Base-by-base conservation (phyloP, 768 basidiomycete species). In the Tylopilus vinaceipallidus region DNA sequence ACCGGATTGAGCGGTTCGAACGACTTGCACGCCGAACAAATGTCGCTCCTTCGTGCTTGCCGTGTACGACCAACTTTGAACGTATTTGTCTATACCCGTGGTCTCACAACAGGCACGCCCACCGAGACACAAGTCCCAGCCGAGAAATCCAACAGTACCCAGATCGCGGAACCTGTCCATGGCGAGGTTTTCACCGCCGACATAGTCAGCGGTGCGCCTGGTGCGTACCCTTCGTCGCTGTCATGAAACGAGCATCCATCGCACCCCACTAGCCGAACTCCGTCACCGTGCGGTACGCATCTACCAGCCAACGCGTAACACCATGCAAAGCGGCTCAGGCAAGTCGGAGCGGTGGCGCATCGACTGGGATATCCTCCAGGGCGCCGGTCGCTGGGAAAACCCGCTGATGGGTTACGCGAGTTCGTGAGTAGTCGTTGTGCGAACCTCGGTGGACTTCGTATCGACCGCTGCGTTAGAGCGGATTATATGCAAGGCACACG, bases 361-460 rank as follows among this genome's bases (percentile, higher is more conserved):
- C 62, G 95, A 98, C 69, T 98, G 86, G 76, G 95, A 98, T 61
- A 83, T 83, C 49, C 74, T 98, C n/a, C 83, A 81, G 50, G 92
- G 95, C 29, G 84, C 80, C 24, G 93, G 91, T 12, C 80, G 95
- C 44, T 99, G 95, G 95, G 94, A 98, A 78, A 99, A 98, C 64
- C 91, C 92, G 4, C 68, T 99, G 57, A 99, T 98, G 91, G 95
- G 95, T 37, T 99, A 81, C 77, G 95, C 94, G 0, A 90, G 86
- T 74, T 93, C 92, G 89, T 95, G 66, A 71, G 89, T 79, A 12
- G n/a, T 49, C 19, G 3, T 45, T 34, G 35, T 37, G 22, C 6
- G 27, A 30, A 29, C 24, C 13, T 45, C 41, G 16, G 24, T 4
- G 55, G 46, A 32, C 29, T 4, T 12, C 16, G 22, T 37, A 38